Evolutionary conservation across 1,284 basidiomycete genomes (phyloP), one percentile per base, ranked within the genome.

Genomic region (Boletellus deceptivus): DNA sequence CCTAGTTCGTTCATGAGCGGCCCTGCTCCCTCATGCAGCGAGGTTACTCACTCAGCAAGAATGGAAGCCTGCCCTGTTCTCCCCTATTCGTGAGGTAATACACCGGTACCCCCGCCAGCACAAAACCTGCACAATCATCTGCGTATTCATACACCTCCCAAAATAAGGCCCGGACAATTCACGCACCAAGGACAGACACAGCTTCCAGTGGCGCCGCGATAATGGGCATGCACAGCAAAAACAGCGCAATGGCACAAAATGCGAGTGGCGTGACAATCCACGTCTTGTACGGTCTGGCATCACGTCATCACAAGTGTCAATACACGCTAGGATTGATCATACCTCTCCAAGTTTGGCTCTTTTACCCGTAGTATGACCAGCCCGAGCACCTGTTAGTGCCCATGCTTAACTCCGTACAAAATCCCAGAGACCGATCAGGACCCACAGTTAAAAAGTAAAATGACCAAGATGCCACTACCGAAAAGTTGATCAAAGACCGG

Each of bases 181-280:
- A 72, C 82, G 56, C 59, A 94, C 93, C 84, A 53, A 95, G 78
- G 3, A 93, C 93, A 2, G 92, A 85, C 4, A 91, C 69, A 0
- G 93, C 93, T 68, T 98, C 90, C 22, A 89, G 70, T 1, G 96
- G 97, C 14, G 95, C 94, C 2, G 93, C 93, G 53, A 97, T 89
- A 47, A 97, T 80, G 3, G 95, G 95, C 92, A 99, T 98, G 60
- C 90, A 86, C 6, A 99, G 74, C 46, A 99, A 75, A 72, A 98
- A 98, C 53, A 97, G 72, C 2, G 94, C 92, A 18, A 95, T 86
- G 84, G 81, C 85, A 58, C 94, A 96, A 70, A 99, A 99, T 5
- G 80, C 83, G 27, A 99, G 75, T 0, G 96, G 96, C 0, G 95
- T 98, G 17, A 82, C 78, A 31, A 98, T 85, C 85, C 86, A 98